phyloP scores from a whole-genome alignment of 805 yeast genomes.

The Suhomyces kilbournensis region DNA sequence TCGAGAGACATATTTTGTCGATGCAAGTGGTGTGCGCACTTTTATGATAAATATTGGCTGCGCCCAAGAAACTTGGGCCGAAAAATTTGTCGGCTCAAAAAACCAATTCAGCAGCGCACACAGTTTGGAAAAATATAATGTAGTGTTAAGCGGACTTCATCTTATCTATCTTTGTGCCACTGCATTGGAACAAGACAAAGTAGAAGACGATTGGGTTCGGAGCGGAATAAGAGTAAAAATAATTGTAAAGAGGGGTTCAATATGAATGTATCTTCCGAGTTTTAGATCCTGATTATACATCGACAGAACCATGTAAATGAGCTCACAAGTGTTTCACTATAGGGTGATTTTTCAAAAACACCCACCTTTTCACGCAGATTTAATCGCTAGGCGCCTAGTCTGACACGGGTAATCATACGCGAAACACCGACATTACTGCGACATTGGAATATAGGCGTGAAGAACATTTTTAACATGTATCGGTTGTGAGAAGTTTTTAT shows the following conservation, averaged over 20 bases:
- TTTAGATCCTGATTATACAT: background rate
- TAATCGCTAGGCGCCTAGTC: background rate
- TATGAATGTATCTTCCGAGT: background rate
- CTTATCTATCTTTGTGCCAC: background rate
- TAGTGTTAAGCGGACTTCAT: background rate
- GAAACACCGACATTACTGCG: background rate
- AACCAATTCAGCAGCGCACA: background rate
- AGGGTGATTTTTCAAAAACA: background rate
- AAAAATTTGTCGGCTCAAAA: background rate
- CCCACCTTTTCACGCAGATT: background rate
- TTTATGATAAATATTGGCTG: background rate
- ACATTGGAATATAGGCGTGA: background rate
- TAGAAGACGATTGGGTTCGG: background rate
- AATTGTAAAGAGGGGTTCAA: background rate
- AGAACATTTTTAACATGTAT: background rate
- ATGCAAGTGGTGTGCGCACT: background rate
- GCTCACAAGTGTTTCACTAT: background rate
- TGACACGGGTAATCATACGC: background rate
- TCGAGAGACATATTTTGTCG: background rate
- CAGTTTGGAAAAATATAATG: background rate
- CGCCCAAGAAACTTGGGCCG: background rate
- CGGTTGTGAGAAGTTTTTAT: background rate
- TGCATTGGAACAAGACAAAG: background rate
- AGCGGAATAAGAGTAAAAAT: background rate
- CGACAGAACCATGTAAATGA: background rate